Evolutionary conservation across 768 basidiomycete genomes (phyloP).

Genomic region (Phlebiopsis flavidoalba): DNA sequence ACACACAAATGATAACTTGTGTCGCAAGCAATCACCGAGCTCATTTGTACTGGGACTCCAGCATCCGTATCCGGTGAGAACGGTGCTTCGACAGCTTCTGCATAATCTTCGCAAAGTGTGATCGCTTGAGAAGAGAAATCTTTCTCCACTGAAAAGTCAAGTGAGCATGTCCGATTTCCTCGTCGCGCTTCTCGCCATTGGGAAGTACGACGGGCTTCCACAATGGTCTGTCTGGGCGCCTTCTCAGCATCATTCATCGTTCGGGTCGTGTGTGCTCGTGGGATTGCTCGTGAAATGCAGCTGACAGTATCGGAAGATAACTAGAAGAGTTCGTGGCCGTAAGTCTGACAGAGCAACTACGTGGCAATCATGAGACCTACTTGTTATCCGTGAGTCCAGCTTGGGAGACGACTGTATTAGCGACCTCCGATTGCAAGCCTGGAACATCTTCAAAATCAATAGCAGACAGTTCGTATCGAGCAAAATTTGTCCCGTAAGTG

Average conservation of each 20-base stretch:
- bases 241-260: conserved; percentile 64
- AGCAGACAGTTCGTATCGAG: conserved; percentile 94
- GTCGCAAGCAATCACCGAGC: conserved; percentile 57
- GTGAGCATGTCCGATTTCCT: conserved; percentile 90
- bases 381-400: conserved; percentile 85
- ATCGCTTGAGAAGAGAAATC: conserved; percentile 95
- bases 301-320: conserved; percentile 94
- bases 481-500: conserved; percentile 91
- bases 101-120: conserved; percentile 96
- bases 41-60: conserved; percentile 95
- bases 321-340: conserved; percentile 35
- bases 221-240: conserved; percentile 52
- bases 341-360: not conserved
- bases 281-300: conserved; percentile 66
- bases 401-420: conserved; percentile 76
- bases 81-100: conserved; percentile 95
- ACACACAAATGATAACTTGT: not conserved
- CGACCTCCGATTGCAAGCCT: conserved; percentile 93
- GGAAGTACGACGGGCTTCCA: conserved; percentile 55
- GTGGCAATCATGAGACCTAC: conserved; percentile 35
- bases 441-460: conserved; percentile 95
- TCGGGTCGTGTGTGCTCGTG: conserved; percentile 54
- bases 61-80: conserved; percentile 90
- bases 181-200: conserved; percentile 71
- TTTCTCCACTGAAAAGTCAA: conserved; percentile 97